Evolutionary conservation across 2,329 filamentous ascomycete genomes (phyloP).

Genomic region (Cercospora brassicicola): DNA sequence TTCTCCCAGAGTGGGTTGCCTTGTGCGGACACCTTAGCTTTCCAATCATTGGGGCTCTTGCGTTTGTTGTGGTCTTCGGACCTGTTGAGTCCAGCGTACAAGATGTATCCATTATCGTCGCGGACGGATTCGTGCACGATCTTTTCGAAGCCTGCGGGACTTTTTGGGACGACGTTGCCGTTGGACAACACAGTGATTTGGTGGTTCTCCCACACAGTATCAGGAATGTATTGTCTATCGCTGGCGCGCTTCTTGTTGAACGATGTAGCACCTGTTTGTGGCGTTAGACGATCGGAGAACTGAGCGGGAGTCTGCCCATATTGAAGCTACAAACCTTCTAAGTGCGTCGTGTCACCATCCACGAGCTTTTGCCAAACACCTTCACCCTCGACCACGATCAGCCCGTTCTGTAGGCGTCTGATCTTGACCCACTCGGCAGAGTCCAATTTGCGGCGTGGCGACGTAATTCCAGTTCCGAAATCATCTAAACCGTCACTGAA

Average conservation of each 20-base stretch:
- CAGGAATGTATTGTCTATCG: neutral
- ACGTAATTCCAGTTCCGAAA: neutral
- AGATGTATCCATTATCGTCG: neutral
- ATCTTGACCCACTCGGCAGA: conserved; percentile 2
- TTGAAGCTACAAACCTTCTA: neutral
- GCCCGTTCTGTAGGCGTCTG: neutral
- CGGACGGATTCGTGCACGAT: neutral
- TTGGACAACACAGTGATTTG: neutral
- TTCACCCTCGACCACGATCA: neutral
- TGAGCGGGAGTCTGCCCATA: neutral
- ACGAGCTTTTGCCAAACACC: neutral
- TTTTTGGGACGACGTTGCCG: neutral
- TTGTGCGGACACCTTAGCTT: neutral
- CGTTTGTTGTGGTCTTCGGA: neutral
- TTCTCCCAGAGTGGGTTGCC: neutral
- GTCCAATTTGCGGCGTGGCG: neutral
- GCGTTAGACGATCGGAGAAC: neutral
- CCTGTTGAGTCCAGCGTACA: neutral
- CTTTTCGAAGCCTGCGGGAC: neutral
- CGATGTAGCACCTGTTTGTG: neutral
- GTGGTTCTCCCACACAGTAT: neutral
- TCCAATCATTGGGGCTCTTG: neutral
- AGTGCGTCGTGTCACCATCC: neutral
- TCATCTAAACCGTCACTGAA: neutral
- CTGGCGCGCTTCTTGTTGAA: neutral